Conservation (phyloP, 768 basidiomycete genomes). For the Mycena rosella region DNA sequence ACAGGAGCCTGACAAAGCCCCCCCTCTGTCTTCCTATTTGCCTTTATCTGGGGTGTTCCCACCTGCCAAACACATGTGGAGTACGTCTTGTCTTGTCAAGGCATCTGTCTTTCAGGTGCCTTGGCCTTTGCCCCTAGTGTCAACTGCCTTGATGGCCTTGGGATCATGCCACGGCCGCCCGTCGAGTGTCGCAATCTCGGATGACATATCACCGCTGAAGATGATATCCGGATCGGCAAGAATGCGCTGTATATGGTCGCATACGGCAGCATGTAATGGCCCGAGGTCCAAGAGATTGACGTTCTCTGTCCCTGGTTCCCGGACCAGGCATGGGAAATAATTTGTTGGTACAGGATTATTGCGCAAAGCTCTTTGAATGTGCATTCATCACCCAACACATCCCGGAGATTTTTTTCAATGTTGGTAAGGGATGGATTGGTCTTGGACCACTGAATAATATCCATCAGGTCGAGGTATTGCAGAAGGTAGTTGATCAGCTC, state of each 20-base stretch:
- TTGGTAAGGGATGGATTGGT: slow-evolving; percentile 31
- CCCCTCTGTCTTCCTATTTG: too few species aligned
- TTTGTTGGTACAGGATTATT: slow-evolving; percentile 25
- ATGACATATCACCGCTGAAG: neutral
- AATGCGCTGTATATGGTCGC: neutral
- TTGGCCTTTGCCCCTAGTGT: too few species aligned
- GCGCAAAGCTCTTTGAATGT: slow-evolving; percentile 37
- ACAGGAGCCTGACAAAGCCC: too few species aligned
- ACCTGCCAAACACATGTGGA: too few species aligned
- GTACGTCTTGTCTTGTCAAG: too few species aligned
- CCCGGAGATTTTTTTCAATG: slow-evolving; percentile 40
- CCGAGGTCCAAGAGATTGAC: slow-evolving; percentile 13
- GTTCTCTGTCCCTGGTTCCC: slow-evolving; percentile 12
- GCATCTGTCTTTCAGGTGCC: slow-evolving; percentile 8
- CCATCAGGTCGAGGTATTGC: slow-evolving; percentile 25
- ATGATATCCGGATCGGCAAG: slow-evolving; percentile 5
- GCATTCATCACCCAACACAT: slow-evolving; percentile 31
- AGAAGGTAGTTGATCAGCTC: slow-evolving; percentile 4
- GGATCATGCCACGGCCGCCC: slow-evolving; percentile 10
- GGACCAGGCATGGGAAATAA: slow-evolving; percentile 36
- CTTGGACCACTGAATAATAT: slow-evolving; percentile 36
- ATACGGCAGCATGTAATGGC: neutral
- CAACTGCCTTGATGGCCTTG: neutral
- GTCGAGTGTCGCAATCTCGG: slow-evolving; percentile 1
- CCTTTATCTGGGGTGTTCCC: too few species aligned